Evolutionary conservation across 768 basidiomycete genomes (phyloP), one percentile per base, ranked within the genome.

Genomic region (Trametes punicea): DNA sequence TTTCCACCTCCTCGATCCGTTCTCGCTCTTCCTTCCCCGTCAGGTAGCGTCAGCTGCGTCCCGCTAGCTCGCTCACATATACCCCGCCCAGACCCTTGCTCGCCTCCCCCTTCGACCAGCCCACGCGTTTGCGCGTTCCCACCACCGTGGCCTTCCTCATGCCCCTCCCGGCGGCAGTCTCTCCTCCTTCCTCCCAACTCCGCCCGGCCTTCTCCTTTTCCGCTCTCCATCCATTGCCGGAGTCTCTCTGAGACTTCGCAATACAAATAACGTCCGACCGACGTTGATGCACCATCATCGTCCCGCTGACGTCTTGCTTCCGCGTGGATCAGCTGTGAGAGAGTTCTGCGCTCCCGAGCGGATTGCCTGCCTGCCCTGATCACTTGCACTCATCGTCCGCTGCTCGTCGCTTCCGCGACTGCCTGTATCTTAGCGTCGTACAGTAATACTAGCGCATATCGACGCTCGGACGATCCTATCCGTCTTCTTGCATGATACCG

Each of bases 281-380:
- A 46, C 44, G 44, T 46, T 54, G 38, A 39, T 44, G 52, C 52
- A 33, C 56, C 21, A 25, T 25, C 18, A 6, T 25, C 42, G 42
- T 26, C 42, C 23, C 20, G 27, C 31, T 44, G 57, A 58, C 57
- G 51, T 53, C 57, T 23, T 47, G 31, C 46, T 58, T 58, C 57
- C 57, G 51, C 51, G 57, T 58, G 57, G 46, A 58, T 58, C 57
- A 47, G 29, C 56, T 57, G 56, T 53, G 51, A n/a, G 34, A 44
- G 44, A 57, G n/a, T 20, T 21, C 42, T 21, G 21, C 23, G 49
- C 13, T 7, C 34, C 4, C 29, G 38, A 33, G 3, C 47, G 39
- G 40, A 18, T 5, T 51, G 16, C 26, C 16, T 20, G 40, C 50
- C 27, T 21, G 9, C n/a, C n/a, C n/a, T n/a, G n/a, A n/a, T n/a